Evolutionary conservation across 805 yeast species (phyloP), one percentile per base, ranked within the genome.

Genomic region (Suhomyces emberorum): DNA sequence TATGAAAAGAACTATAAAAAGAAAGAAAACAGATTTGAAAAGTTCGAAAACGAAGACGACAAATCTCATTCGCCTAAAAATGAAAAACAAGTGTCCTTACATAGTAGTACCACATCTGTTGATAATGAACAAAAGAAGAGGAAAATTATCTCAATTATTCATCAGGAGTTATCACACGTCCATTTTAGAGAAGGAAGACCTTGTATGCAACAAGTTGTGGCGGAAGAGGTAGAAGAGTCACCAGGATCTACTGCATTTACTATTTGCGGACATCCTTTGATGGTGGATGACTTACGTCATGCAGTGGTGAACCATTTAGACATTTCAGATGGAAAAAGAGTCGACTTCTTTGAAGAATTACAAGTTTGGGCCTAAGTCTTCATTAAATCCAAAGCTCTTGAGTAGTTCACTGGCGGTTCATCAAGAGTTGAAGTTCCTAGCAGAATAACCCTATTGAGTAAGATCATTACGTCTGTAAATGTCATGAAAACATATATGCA

Each of bases 301-400:
- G 54, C 70, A 6, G 70, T 79, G 4, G 65, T 73, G 1, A 45
- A 61, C 28, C 52, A 70, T 37, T 52, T 77, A 32, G 57, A 65
- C 22, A 34, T 28, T 25, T 41, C 56, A 22, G 38, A 49, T 16
- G 52, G 66, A n/a, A 62, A 70, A 29, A 69, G 84, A 30, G 74
- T 83, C 15, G 88, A 82, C 42, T 79, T 78, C 49, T 79, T 69
- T 52, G 95, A 86, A 53, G 88, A 83, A 52, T 70, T 81, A 30
- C 87, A 82, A 59, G 68, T 73, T 10, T 85, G 95, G 93, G 61
- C 69, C 1, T 64, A 46, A 46, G 15, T n/a, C n/a, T n/a, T n/a
- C n/a, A n/a, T n/a, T n/a, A n/a, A n/a, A n/a, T n/a, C n/a, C n/a
- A n/a, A n/a, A n/a, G n/a, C n/a, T n/a, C n/a, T n/a, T n/a, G n/a